Percentiles rank a stretch among this genome's conserved stretches.
Evolutionary conservation across 352 stramenopile genomes (phyloP).

Genomic region (Phytophthora pisi): DNA sequence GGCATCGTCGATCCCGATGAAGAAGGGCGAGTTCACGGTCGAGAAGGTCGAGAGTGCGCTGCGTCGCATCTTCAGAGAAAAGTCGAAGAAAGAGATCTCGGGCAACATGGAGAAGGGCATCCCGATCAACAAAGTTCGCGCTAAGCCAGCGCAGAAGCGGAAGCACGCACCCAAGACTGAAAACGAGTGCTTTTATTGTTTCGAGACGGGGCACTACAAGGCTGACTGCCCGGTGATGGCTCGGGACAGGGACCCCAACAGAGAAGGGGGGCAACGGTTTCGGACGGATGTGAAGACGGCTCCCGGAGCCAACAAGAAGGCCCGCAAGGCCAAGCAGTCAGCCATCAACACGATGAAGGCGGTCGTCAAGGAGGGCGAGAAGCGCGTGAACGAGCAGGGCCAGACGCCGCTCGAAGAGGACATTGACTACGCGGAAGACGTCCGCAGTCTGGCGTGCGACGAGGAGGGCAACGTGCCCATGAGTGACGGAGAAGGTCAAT

Average conservation of each 20-base stretch:
- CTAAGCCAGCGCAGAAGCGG: neutral
- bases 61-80: neutral
- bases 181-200: neutral
- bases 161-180: neutral
- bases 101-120: neutral
- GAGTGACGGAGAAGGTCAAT: neutral
- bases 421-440: neutral
- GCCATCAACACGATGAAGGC: neutral
- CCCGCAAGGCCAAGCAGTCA: neutral
- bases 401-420: neutral
- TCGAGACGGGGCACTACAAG: neutral
- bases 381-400: neutral
- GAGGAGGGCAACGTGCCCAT: neutral
- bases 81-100: neutral
- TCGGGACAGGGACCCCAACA: neutral
- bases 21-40: conserved; percentile 3
- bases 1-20: neutral
- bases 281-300: neutral
- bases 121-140: neutral
- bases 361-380: neutral
- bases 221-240: neutral
- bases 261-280: neutral
- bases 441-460: neutral
- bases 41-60: neutral
- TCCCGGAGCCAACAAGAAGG: neutral